Evolutionary conservation across 2,329 filamentous ascomycete species (phyloP), one percentile per base, ranked within the genome.

Genomic region (Xylaria sp.): DNA sequence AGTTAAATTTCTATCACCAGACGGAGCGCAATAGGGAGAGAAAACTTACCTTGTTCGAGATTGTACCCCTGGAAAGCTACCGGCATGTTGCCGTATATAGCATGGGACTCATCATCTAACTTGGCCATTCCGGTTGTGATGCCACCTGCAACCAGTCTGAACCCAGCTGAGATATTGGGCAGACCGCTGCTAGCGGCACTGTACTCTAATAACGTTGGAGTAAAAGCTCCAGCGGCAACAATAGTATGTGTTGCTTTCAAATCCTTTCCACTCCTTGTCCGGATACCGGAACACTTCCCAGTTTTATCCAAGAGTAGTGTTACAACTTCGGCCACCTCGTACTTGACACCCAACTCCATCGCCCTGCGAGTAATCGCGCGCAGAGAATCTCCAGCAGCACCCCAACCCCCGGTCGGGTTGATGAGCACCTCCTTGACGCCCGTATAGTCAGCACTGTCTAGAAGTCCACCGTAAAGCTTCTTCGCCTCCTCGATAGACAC

Each of bases 341-440:
- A 85, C 69, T 80, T 79, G 49, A 85, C 84, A 1, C 84, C 84
- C 17, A 83, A 69, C 59, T 78, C 77, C 1, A 85, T 63, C 12
- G 77, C 79, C 67, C 77, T 77, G 57, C 79, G 78, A 3, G 81
- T 84, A 2, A 84, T 78, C 5, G 79, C 79, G 57, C 76, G 71
- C 49, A 87, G 68, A 47, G 81, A 78, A 63, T 84, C 82, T 21
- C 82, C 83, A 11, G 84, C 84, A 33, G 83, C 82, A 12, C 78
- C 83, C 83, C 84, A 86, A 0, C 84, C 84, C 70, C 82, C 83
- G 35, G 79, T 83, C 67, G 77, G 78, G 71, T 86, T 87, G 17
- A 85, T 74, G 11, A 84, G 76, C 8, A 85, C 82, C 65, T 84
- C 80, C 63, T 80, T 81, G 14, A 84, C 83, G 4, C 78, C 83